These are phyloP conservation scores for Exophiala dermatitidis DNA, from an alignment of 2,329 filamentous ascomycete genomes.

Conservation along the genomic window DNA sequence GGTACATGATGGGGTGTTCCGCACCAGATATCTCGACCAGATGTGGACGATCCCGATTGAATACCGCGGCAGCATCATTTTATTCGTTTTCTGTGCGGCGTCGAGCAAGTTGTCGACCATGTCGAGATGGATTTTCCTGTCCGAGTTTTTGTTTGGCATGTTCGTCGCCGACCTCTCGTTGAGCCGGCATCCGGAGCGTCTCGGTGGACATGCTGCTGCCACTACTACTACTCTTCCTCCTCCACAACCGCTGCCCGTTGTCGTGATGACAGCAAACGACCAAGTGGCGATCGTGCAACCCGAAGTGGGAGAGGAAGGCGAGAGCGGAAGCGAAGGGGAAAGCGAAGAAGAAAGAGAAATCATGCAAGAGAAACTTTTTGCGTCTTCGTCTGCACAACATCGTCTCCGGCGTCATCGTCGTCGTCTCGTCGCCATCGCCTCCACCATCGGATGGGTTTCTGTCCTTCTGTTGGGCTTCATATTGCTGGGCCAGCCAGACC, in stretches of 20 bases:
- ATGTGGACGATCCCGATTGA: conserved; percentile 44
- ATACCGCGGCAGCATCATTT: conserved; percentile 39
- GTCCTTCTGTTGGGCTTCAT: neutral
- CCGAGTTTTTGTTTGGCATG: conserved; percentile 38
- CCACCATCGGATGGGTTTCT: neutral
- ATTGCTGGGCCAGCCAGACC: conserved; percentile 10
- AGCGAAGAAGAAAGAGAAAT: too few species aligned
- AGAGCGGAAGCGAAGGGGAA: too few species aligned
- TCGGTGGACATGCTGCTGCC: conserved; percentile 1
- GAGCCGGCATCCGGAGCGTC: conserved; percentile 32
- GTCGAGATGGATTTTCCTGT: neutral
- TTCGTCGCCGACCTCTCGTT: conserved; percentile 38
- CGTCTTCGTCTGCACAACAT: too few species aligned
- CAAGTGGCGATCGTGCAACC: too few species aligned
- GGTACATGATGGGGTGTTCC: conserved; percentile 31
- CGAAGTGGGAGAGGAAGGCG: too few species aligned
- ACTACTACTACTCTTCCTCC: neutral
- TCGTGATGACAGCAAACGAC: too few species aligned
- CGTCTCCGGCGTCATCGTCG: neutral
- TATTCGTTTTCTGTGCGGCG: conserved; percentile 31
- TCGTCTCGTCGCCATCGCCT: neutral
- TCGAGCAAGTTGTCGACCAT: conserved; percentile 3
- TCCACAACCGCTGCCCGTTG: neutral
- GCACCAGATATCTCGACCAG: conserved; percentile 37
- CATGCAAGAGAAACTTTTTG: too few species aligned